These are phyloP conservation scores for Russula griseocarnosa DNA, from an alignment of 768 basidiomycete species.

Conservation along the genomic window DNA sequence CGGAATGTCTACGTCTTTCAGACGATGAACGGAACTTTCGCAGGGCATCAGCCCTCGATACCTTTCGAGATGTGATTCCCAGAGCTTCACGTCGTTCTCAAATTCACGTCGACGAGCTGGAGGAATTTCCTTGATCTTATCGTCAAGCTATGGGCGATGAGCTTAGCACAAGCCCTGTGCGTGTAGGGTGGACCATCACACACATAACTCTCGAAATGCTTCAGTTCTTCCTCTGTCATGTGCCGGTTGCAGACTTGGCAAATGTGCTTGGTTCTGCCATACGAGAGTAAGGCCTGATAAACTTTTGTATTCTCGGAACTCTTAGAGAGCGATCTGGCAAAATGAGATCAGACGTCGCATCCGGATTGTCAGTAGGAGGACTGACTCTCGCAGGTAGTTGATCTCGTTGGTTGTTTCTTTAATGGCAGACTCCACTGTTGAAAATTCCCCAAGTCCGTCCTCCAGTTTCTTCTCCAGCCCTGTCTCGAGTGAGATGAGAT, in stretches of 20 bases:
- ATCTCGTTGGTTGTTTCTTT: slow-evolving; percentile 45
- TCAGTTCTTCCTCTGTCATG: slow-evolving; percentile 51
- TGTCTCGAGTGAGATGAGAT: slow-evolving; percentile 29
- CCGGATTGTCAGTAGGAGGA: slow-evolving; percentile 16
- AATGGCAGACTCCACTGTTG: slow-evolving; percentile 48
- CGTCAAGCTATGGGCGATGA: slow-evolving; percentile 49
- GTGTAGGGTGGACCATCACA: not conserved
- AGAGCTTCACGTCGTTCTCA: slow-evolving; percentile 49
- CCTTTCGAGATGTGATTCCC: slow-evolving; percentile 54
- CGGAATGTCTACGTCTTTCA: slow-evolving; percentile 64
- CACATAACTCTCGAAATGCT: slow-evolving; percentile 60
- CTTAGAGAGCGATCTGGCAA: slow-evolving; percentile 32
- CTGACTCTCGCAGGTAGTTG: slow-evolving; percentile 44
- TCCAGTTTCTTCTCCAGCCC: slow-evolving; percentile 49
- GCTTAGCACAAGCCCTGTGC: not conserved
- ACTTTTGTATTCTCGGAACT: slow-evolving; percentile 41
- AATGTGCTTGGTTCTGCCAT: slow-evolving; percentile 57
- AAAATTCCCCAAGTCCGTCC: slow-evolving; percentile 39
- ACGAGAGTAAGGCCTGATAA: slow-evolving; percentile 53
- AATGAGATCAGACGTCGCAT: not conserved
- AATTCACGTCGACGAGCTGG: slow-evolving; percentile 45
- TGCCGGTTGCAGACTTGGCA: slow-evolving; percentile 77
- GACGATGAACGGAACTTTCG: slow-evolving; percentile 49
- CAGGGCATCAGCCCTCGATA: slow-evolving; percentile 59
- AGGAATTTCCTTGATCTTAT: slow-evolving; percentile 54